These are phyloP conservation scores for Polysphondylium violaceum DNA, from an alignment of 78 protist genomes.

Conservation along the genomic window DNA sequence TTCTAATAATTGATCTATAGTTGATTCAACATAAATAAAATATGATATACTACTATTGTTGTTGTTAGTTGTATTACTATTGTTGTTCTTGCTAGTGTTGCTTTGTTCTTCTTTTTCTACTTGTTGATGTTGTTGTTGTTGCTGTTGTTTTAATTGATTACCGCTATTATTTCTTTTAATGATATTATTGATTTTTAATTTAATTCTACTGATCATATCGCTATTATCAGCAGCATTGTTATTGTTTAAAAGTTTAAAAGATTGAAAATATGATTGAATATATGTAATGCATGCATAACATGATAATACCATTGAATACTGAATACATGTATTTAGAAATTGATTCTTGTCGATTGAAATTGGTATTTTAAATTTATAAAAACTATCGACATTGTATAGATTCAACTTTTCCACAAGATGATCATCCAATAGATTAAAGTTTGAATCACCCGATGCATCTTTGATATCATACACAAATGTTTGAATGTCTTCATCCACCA, in stretches of 20 bases:
- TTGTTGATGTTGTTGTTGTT: too few relatives aligned
- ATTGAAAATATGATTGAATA: not conserved
- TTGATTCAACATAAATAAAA: conserved; percentile 7
- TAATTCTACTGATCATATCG: not conserved
- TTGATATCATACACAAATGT: not conserved
- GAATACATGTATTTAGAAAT: conserved; percentile 2
- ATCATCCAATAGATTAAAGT: not conserved
- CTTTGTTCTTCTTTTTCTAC: not conserved
- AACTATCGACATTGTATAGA: not conserved
- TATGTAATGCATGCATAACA: too few relatives aligned
- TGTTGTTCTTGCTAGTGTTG: not conserved
- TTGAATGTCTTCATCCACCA: conserved; percentile 5
- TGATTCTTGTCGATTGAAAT: not conserved
- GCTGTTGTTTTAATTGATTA: not conserved
- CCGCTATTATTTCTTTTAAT: not conserved
- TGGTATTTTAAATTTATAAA: not conserved
- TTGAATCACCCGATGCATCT: not conserved
- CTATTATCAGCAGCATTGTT: too few relatives aligned
- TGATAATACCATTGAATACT: not conserved
- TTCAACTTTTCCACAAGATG: not conserved
- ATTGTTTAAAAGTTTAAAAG: too few relatives aligned
- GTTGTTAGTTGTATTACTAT: not conserved
- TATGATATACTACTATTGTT: not conserved
- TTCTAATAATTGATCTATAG: not conserved
- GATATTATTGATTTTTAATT: not conserved